Evolutionary conservation across 345 rosid species (phyloP).

Genomic region (Aurinia saxatilis): DNA sequence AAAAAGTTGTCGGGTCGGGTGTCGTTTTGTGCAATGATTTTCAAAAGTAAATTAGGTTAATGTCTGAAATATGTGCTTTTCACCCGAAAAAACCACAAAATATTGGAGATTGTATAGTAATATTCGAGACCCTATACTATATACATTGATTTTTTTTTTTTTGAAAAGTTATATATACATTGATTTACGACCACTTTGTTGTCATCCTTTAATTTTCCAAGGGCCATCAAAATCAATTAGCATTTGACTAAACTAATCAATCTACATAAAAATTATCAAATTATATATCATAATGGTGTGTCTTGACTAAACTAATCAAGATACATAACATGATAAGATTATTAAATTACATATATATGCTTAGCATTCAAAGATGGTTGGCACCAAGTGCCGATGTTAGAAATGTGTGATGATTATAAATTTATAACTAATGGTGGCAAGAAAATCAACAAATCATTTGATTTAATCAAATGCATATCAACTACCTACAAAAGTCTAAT

Average conservation of each 20-base stretch:
- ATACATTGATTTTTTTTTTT: no score
- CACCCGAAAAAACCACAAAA: conserved; percentile 17
- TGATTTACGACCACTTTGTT: background rate
- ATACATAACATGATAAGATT: no score
- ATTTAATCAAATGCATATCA: background rate
- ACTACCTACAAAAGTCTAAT: background rate
- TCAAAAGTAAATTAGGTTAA: conserved; percentile 17
- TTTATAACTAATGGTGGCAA: background rate
- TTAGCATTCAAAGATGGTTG: conserved; percentile 2
- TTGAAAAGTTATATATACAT: no score
- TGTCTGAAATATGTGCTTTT: conserved; percentile 17
- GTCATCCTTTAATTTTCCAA: background rate
- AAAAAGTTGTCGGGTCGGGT: conserved; percentile 18
- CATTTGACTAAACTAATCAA: background rate
- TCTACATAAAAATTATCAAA: background rate
- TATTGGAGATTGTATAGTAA: no score
- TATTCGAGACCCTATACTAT: background rate
- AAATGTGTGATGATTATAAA: background rate
- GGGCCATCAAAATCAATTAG: background rate
- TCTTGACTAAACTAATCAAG: background rate
- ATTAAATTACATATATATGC: background rate
- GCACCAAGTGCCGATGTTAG: background rate
- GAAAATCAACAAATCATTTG: background rate
- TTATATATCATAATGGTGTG: background rate
- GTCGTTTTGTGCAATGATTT: conserved; percentile 15